Conservation (phyloP, 1,284 basidiomycete genomes). For the Gymnopus androsaceus region DNA sequence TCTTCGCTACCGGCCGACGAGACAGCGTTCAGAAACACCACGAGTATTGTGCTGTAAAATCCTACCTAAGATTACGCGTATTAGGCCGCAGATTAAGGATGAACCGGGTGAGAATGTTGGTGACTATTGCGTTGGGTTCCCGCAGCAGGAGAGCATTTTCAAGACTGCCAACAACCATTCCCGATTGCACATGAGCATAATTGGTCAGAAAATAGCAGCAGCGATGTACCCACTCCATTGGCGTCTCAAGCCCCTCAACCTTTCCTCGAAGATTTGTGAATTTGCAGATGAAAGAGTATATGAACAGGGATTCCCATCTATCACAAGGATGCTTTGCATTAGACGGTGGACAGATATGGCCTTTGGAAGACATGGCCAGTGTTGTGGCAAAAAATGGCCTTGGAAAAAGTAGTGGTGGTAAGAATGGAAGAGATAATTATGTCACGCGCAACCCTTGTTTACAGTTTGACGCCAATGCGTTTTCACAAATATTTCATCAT, state of each 20-base stretch:
- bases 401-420: constrained; percentile 26
- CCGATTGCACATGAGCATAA: constrained; percentile 20
- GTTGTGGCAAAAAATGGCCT: constrained; percentile 35
- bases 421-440: constrained; percentile 22
- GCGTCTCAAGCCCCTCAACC: constrained; percentile 73
- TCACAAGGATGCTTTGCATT: constrained; percentile 70
- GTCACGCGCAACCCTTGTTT: constrained; percentile 23
- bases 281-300: constrained; percentile 80
- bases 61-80: constrained; percentile 83
- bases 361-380: constrained; percentile 39
- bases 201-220: constrained; percentile 14
- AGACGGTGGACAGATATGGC: constrained; percentile 74
- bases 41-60: constrained; percentile 33
- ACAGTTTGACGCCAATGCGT: too few species aligned
- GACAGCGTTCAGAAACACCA: constrained; percentile 30
- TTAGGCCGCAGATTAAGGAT: constrained; percentile 77
- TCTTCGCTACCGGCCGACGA: constrained; percentile 57
- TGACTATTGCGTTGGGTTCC: constrained; percentile 70
- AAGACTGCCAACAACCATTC: constrained; percentile 49
- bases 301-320: constrained; percentile 83
- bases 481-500: neutral
- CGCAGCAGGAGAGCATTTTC: constrained; percentile 72
- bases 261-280: constrained; percentile 74
- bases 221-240: constrained; percentile 68
- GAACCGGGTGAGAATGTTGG: constrained; percentile 69